Evolutionary conservation across 768 basidiomycete species (phyloP), one percentile per base, ranked within the genome.

Genomic region (Lentinula sp.): DNA sequence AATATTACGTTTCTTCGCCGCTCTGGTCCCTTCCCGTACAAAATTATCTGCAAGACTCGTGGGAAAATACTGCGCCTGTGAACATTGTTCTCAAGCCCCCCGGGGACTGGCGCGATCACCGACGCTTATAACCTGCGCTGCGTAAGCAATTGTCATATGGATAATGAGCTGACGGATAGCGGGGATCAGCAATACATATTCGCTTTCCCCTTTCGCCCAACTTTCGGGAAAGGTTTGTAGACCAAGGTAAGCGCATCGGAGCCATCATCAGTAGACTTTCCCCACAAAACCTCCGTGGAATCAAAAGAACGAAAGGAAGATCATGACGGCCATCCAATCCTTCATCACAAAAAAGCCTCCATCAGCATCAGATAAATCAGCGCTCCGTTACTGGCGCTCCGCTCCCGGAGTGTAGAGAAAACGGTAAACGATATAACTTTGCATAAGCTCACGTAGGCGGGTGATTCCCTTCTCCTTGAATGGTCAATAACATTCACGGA

Each of bases 371-470:
- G 55, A 56, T 56, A 56, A n/a, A 56, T 43, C 55, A 42, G 55
- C 40, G 55, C 55, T 56, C 55, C 55, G 55, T 56, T 11, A 32
- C 55, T 56, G 55, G 55, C 55, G 55, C 55, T 56, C 55, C 55
- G 55, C 55, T 42, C 40, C 40, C 55, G 53, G 52, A 21, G 32
- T 54, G 16, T 9, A 43, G n/a, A 43, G 42, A 16, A 43, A 16
- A 48, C 37, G 37, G 21, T 21, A 48, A 45, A 45, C 7, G 43
- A 15, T 48, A 23, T 10, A 7, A 23, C 9, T 45, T 45, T 48
- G 46, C 46, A 48, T 48, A 48, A n/a, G 16, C 46, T 48, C 50
- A 21, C 50, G 32, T 21, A n/a, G 50, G 50, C 50, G 49, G 23
- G 49, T 45, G 43, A 45, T 45, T 3, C n/a, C 43, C 18, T 21